Conservation (phyloP, 805 yeast genomes). For the Tetrapisispora arboricola region DNA sequence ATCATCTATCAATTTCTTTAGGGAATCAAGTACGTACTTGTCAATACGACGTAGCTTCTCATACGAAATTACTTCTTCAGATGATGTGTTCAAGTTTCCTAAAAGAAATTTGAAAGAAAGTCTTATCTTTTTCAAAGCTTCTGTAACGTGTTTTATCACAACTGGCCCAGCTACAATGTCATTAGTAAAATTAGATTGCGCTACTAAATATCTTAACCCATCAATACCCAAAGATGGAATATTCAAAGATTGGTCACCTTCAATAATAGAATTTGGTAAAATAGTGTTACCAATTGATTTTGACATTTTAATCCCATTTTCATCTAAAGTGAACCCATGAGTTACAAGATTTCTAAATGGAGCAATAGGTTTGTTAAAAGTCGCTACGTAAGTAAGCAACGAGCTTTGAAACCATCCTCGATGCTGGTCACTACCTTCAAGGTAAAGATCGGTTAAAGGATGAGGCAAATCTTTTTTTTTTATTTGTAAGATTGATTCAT, state of each 20-base stretch:
- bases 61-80: constrained; percentile 30
- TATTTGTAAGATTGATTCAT: constrained; percentile 28
- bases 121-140: constrained; percentile 70
- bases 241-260: constrained; percentile 42
- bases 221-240: constrained; percentile 73
- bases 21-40: constrained; percentile 47
- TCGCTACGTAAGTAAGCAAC: constrained; percentile 63
- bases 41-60: constrained; percentile 42
- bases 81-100: constrained; percentile 56
- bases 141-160: constrained; percentile 65
- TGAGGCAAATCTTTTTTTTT: constrained; percentile 23
- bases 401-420: constrained; percentile 99
- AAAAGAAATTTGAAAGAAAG: constrained; percentile 70
- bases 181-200: constrained; percentile 74
- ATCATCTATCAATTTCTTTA: constrained; percentile 37
- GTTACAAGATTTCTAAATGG: constrained; percentile 76
- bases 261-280: constrained; percentile 54
- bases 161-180: constrained; percentile 71
- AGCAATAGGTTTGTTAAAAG: constrained; percentile 28
- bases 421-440: constrained; percentile 98
- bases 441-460: constrained; percentile 65
- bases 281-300: constrained; percentile 82
- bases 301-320: constrained; percentile 82
- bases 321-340: constrained; percentile 89
- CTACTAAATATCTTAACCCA: constrained; percentile 84